Base-by-base conservation (phyloP, 305 asterid species). In the Fraxinus velutina region DNA sequence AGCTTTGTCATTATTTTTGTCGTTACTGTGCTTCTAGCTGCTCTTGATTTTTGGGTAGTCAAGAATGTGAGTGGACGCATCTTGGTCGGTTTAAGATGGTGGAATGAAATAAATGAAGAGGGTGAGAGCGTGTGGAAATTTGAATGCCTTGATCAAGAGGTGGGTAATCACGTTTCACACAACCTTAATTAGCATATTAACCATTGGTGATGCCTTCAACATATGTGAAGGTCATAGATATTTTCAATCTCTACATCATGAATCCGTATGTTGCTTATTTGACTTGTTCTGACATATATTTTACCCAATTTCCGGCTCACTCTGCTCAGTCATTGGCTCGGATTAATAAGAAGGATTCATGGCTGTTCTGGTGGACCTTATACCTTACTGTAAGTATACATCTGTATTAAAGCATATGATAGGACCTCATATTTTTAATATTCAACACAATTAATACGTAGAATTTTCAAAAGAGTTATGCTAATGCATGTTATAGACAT, bases 361-460 rank as follows among this genome's bases (percentile, higher is more conserved):
- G 98, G 98, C 92, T 96, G 47, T 96, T 96, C 86, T 94, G 99
- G 99, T 96, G 99, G 99, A 96, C 99, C 64, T 86, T 94, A 47
- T 93, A 93, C 87, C 89, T 95, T 76, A 87, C 97, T n/a, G 99
- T 93, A 87, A 88, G 95, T 82, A 79, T 82, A 71, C 5, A 66
- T 76, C 42, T 79, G 72, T 62, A 75, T 29, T 57, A 12, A 27
- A 74, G 24, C 6, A 76, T 70, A 50, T 44, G 12, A 36, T 22
- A 8, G 21, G 24, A 33, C 8, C 33, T 27, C n/a, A 13, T 66
- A 72, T 42, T 29, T 55, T 29, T 36, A 0, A 57, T 50, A 10
- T 13, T 64, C 73, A 62, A 42, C 29, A 33, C 34, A n/a, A 42
- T 27, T 8, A 50, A 47, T 44, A 19, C 2, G n/a, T 29, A 32